Conservation (phyloP, 352 stramenopile species). For the Aphanomyces stellatus region DNA sequence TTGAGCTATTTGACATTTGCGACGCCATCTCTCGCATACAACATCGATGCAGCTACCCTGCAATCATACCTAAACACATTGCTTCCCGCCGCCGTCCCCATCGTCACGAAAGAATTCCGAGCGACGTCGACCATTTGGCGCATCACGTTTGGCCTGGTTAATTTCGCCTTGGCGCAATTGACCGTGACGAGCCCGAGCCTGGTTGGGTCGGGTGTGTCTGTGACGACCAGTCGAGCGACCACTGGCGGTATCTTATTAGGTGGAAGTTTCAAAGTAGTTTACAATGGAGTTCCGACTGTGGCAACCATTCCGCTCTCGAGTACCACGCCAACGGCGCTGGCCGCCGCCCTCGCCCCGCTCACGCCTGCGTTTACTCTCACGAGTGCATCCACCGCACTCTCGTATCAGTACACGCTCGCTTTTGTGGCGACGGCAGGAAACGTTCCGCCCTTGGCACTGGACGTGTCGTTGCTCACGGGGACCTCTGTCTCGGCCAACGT, state of each 20-base stretch:
- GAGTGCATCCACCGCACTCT: neutral
- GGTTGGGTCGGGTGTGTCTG: neutral
- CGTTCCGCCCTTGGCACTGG: neutral
- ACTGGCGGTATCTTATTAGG: neutral
- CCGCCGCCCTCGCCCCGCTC: constrained; percentile 1
- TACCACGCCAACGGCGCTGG: neutral
- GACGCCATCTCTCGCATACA: neutral
- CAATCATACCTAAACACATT: neutral
- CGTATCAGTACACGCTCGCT: constrained; percentile 11
- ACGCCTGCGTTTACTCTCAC: neutral
- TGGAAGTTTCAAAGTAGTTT: constrained; percentile 6
- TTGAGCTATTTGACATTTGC: constrained; percentile 2
- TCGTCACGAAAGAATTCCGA: constrained; percentile 3
- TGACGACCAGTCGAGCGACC: neutral
- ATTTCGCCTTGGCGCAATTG: neutral
- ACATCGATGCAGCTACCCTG: neutral
- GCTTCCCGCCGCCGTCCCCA: neutral
- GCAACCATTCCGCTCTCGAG: neutral
- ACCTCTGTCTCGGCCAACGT: neutral
- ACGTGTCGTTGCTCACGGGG: neutral
- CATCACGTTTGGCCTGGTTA: constrained; percentile 8
- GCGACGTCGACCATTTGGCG: neutral
- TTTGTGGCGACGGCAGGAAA: constrained; percentile 12
- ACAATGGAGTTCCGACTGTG: neutral
- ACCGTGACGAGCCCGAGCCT: neutral